A percentile compares a stretch with the other conserved stretches of the same genome.
phyloP scores from a whole-genome alignment of 495 filamentous ascomycete genomes.

The Aspergillus steynii region DNA sequence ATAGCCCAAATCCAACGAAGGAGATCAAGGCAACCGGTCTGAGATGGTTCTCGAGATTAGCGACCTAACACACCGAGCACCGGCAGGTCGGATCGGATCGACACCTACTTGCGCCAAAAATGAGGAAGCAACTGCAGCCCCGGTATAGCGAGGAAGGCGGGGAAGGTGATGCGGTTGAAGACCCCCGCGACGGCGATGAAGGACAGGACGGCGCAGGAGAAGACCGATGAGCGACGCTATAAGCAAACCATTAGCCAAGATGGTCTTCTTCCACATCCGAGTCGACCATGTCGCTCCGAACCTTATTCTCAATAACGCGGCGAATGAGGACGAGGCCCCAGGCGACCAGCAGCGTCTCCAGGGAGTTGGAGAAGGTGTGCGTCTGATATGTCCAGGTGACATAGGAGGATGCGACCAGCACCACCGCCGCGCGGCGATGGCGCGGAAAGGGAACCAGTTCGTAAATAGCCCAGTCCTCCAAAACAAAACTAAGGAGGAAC shows the following conservation, averaged over 20 bases:
- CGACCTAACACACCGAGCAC: slow-evolving; percentile 16
- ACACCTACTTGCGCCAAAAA: slow-evolving; percentile 73
- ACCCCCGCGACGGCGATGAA: slow-evolving; percentile 79
- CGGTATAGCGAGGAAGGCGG: slow-evolving; percentile 83
- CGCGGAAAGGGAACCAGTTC: slow-evolving; percentile 77
- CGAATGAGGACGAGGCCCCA: slow-evolving; percentile 91
- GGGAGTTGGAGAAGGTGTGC: slow-evolving; percentile 97
- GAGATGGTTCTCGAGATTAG: slow-evolving; percentile 60
- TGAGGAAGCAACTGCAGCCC: slow-evolving; percentile 79
- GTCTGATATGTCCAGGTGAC: slow-evolving; percentile 99
- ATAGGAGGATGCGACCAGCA: slow-evolving; percentile 90
- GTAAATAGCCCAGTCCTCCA: slow-evolving; percentile 96
- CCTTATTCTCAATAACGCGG: slow-evolving; percentile 76
- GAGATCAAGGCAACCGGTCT: slow-evolving; percentile 70
- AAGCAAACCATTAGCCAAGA: slow-evolving; percentile 24
- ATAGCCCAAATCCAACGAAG: slow-evolving; percentile 57
- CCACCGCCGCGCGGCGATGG: slow-evolving; percentile 68
- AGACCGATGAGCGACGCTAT: slow-evolving; percentile 69
- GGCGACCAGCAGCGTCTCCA: slow-evolving; percentile 87
- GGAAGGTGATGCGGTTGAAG: slow-evolving; percentile 97
- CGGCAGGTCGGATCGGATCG: slow-evolving; percentile 1
- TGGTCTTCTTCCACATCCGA: slow-evolving; percentile 4
- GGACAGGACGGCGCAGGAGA: slow-evolving; percentile 74
- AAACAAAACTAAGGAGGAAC: slow-evolving; percentile 91
- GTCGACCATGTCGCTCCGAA: slow-evolving; percentile 33